Evolutionary conservation across 2,329 filamentous ascomycete species (phyloP), one percentile per base, ranked within the genome.

Genomic region (Aspergillus udagawae): DNA sequence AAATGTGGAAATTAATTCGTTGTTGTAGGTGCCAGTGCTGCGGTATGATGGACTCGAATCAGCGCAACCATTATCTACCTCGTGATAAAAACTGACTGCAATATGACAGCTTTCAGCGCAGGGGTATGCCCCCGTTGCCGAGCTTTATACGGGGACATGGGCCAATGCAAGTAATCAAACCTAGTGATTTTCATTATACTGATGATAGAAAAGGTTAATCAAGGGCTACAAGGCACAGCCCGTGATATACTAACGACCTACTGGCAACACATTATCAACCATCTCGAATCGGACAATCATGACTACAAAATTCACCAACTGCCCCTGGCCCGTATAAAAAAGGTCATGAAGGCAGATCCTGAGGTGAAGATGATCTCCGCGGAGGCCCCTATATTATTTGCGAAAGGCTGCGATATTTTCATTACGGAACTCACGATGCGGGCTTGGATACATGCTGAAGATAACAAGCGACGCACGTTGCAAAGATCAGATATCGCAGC

Each of bases 281-380:
- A 96, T 73, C 86, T 99, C 58, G 94, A 99, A 78, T 91, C 85
- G 59, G 94, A 97, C 68, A 91, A 89, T 51, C 94, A 99, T 75
- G 94, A 99, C 76, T 99, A 97, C 83, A 99, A 99, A 78, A 85
- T 97, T 56, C 94, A 99, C 74, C 94, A 97, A 75, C 83, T 99
- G 42, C 94, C 94, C 1, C 83, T 99, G 44, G 94, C 94, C n/a
- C 89, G 94, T 54, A 99, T 99, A 80, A 99, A 99, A 82, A 99
- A 99, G 76, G 94, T 99, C 64, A 99, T 99, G 94, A 99, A 99
- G 79, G 94, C 94, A 0, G 94, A 99, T 66, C 94, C 94, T 0
- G 94, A 99, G 69, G 94, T 99, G 50, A 99, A 99, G 81, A 99
- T 99, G 94, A 99, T 99, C 62, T 97, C 92, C 3, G 94, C 94